Evolutionary conservation across 345 rosid species (phyloP).

Genomic region (Eucalyptus tenuipes): DNA sequence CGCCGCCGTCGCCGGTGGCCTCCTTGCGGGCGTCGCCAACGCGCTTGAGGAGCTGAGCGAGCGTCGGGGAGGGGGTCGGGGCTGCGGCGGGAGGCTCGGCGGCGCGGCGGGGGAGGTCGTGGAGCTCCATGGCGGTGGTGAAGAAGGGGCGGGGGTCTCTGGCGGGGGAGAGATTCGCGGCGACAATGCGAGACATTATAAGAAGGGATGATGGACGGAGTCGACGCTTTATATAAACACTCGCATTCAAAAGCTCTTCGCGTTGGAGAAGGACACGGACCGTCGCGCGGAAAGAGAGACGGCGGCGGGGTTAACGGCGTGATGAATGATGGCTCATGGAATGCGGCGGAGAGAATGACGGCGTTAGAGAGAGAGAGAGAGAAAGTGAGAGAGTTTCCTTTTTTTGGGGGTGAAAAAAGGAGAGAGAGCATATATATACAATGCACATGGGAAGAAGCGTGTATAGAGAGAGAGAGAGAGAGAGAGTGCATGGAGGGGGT

Average conservation of each 20-base stretch:
- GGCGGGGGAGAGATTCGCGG: neutral
- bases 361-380: neutral
- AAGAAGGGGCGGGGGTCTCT: neutral
- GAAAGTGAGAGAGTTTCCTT: neutral
- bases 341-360: neutral
- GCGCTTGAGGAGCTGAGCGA: slow-evolving; percentile 66
- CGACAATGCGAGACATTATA: neutral
- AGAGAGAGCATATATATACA: neutral
- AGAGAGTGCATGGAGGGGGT: neutral
- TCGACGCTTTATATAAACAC: neutral
- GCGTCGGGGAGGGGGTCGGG: slow-evolving; percentile 21
- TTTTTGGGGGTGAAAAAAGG: neutral
- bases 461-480: neutral
- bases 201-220: neutral
- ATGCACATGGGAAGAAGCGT: neutral
- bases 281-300: neutral
- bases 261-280: neutral
- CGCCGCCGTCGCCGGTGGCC: slow-evolving; percentile 45
- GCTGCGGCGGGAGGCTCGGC: neutral
- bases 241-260: neutral
- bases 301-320: neutral
- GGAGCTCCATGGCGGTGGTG: slow-evolving; percentile 26
- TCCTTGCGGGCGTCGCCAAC: slow-evolving; percentile 60
- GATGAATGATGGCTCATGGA: neutral
- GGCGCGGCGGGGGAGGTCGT: neutral